These are phyloP conservation scores for Kuraishia molischiana DNA, from an alignment of 805 yeast genomes.

Conservation along the genomic window DNA sequence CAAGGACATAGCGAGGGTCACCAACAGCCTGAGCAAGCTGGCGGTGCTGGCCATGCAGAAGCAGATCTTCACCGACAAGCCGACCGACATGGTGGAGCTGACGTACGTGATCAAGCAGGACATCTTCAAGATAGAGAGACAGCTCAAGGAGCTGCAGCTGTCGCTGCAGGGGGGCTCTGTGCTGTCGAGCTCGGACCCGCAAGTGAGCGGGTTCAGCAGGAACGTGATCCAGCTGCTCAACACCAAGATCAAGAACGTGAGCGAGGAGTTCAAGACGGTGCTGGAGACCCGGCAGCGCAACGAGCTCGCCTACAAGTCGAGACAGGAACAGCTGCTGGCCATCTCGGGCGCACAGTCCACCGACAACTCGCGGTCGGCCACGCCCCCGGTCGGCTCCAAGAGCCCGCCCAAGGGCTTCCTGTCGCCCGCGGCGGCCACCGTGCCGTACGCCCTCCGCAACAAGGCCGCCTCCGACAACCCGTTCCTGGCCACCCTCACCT, in stretches of 20 bases:
- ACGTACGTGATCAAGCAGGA: slow-evolving; percentile 85
- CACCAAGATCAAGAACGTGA: slow-evolving; percentile 83
- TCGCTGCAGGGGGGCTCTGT: slow-evolving; percentile 31
- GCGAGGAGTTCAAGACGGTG: slow-evolving; percentile 88
- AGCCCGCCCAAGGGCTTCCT: not conserved
- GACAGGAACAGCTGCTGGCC: slow-evolving; percentile 79
- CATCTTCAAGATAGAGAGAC: slow-evolving; percentile 69
- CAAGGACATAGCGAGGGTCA: slow-evolving; percentile 78
- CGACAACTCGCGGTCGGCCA: slow-evolving; percentile 3
- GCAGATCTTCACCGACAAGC: slow-evolving; percentile 88
- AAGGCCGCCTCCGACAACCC: slow-evolving; percentile 24
- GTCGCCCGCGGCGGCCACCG: not conserved
- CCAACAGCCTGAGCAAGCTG: slow-evolving; percentile 68
- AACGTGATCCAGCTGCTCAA: slow-evolving; percentile 83
- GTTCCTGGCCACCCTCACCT: slow-evolving; percentile 16
- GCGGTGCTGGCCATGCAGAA: slow-evolving; percentile 82
- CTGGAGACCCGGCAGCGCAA: slow-evolving; percentile 77
- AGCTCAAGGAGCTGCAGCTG: slow-evolving; percentile 50
- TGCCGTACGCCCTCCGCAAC: slow-evolving; percentile 19
- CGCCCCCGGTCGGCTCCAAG: slow-evolving; percentile 4
- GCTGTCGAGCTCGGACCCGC: slow-evolving; percentile 36
- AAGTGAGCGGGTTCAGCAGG: slow-evolving; percentile 63
- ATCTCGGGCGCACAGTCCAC: slow-evolving; percentile 12
- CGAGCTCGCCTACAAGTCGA: slow-evolving; percentile 67
- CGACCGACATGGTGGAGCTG: slow-evolving; percentile 86